Conservation (phyloP, 1,139 yeast species). For the Arxiozyma heterogenica region DNA sequence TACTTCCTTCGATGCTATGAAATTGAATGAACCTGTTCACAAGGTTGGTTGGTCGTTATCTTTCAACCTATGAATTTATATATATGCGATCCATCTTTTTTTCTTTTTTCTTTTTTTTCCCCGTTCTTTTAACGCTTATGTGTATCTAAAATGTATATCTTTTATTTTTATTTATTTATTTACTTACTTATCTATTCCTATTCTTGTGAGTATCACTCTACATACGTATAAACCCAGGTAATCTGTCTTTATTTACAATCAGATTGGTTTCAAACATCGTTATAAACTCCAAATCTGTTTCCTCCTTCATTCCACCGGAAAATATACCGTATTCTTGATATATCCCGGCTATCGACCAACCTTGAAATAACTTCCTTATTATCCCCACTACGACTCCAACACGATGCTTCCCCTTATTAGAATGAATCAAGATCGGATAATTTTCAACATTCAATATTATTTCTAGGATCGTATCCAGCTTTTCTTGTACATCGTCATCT, state of each 20-base stretch:
- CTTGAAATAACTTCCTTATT: slow-evolving; percentile 74
- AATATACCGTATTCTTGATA: slow-evolving; percentile 90
- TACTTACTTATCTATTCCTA: not conserved
- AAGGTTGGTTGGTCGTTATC: slow-evolving; percentile 93
- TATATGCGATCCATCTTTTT: too few species aligned
- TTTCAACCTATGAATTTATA: slow-evolving; percentile 59
- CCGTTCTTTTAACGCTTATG: too few species aligned
- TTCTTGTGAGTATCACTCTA: not conserved
- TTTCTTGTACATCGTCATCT: slow-evolving; percentile 59
- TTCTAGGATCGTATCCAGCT: slow-evolving; percentile 53
- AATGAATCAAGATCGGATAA: slow-evolving; percentile 81
- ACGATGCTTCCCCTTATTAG: slow-evolving; percentile 92
- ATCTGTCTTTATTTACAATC: slow-evolving; percentile 12
- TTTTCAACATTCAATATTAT: slow-evolving; percentile 59
- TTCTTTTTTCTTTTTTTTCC: too few species aligned
- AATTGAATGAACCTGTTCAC: slow-evolving; percentile 95
- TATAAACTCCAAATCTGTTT: slow-evolving; percentile 66
- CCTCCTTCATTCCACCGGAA: slow-evolving; percentile 81
- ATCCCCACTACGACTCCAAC: slow-evolving; percentile 87
- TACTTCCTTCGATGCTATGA: slow-evolving; percentile 92
- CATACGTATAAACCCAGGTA: slow-evolving; percentile 16
- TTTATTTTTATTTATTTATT: too few species aligned
- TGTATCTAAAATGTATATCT: slow-evolving; percentile 5
- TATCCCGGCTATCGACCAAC: slow-evolving; percentile 88
- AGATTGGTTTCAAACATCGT: slow-evolving; percentile 29